phyloP scores from a whole-genome alignment of 31 red algal genomes.

The Odonthalia washingtoniensis region DNA sequence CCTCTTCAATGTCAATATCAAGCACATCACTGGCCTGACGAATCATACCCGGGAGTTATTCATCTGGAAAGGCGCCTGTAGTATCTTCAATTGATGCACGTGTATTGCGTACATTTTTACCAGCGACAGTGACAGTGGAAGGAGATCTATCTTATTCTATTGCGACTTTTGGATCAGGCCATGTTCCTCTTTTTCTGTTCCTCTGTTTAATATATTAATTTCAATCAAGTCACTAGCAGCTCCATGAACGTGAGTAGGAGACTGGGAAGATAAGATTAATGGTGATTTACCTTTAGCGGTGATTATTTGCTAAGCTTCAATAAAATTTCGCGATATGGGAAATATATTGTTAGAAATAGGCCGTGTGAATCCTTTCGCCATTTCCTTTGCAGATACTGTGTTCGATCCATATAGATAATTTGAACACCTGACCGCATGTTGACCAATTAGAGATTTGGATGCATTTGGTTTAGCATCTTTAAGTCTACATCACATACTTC shows the following conservation, averaged over 20 bases:
- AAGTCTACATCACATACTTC: too few relatives aligned
- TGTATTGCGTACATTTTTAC: too few relatives aligned
- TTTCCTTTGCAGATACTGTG: background rate
- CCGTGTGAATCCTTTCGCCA: slow-evolving; percentile 16
- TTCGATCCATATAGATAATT: slow-evolving; percentile 16
- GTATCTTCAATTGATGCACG: too few relatives aligned
- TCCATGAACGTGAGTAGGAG: background rate
- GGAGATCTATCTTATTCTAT: background rate
- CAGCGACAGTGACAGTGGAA: background rate
- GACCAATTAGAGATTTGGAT: too few relatives aligned
- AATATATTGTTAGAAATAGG: background rate
- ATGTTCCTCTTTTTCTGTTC: background rate
- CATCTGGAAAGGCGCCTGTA: too few relatives aligned
- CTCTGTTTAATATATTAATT: background rate
- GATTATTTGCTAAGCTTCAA: background rate
- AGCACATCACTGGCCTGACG: too few relatives aligned
- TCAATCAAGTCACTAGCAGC: background rate
- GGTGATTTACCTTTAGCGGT: background rate
- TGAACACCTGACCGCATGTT: background rate
- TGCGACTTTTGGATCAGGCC: background rate
- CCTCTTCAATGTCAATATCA: too few relatives aligned
- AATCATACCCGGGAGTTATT: too few relatives aligned
- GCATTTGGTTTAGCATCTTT: too few relatives aligned
- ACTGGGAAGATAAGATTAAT: background rate
- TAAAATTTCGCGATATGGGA: background rate